Evolutionary conservation across 768 basidiomycete genomes (phyloP), one percentile per base, ranked within the genome.

Genomic region (Hygrophorus russula): DNA sequence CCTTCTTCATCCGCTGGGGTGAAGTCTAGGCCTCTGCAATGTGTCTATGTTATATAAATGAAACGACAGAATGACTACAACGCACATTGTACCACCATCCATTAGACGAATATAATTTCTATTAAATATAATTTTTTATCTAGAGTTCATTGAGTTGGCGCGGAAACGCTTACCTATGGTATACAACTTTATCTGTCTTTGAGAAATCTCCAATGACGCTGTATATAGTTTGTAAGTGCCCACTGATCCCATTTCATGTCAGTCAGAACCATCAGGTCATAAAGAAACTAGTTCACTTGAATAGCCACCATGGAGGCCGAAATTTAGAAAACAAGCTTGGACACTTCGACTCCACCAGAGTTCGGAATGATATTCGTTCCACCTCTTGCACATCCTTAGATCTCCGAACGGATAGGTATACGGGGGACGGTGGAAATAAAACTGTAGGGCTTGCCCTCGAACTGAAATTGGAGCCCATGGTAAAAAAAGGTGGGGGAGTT

Each of bases 1-100:
- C 54, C 48, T 8, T 63, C 57, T 34, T 58, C 57, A 48, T 71
- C 67, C 13, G 65, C 54, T 11, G 74, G 76, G 24, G 79, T 71
- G 52, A 80, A 78, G 56, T 83, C 81, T 14, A 83, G 58, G n/a
- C 79, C 80, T 36, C 80, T 83, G 50, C 5, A 49, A 50, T 36
- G 35, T 36, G 37, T 43, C 24, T 13, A 37, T 37, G 13, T 31
- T 18, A 28, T 29, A 28, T 14, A 13, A 5, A n/a, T 3, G 2
- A 9, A 9, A 36, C 17, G 28, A 38, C 18, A 6, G 40, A 39
- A 10, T 15, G 1, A 36, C 12, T 28, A 34, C 15, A 14, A 59
- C 74, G 51, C 53, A 82, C 80, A 83, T 47, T 18, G 80, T 82
- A 6, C 81, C 81, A 27, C 80, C 80, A 49, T 83, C 81, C 13